Conservation (phyloP, 1,284 basidiomycete species). For the Schizopora paradoxa region DNA sequence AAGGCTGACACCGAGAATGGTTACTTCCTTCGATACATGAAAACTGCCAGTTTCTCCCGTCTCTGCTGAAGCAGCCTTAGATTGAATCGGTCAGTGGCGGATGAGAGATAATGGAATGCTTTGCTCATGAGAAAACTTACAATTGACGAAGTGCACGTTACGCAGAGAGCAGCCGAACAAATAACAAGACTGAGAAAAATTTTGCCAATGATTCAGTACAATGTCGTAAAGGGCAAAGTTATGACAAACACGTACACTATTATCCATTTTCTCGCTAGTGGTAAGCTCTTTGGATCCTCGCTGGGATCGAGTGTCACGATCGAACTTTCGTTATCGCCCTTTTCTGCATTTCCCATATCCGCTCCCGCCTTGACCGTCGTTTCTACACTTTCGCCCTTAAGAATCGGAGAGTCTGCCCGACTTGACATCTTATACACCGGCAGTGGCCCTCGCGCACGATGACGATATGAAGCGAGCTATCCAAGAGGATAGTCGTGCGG, state of each 20-base stretch:
- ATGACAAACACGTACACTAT: no score
- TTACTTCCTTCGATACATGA: slow-evolving; percentile 54
- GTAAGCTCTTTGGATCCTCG: slow-evolving; percentile 49
- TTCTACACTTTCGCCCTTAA: no score
- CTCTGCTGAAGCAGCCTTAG: slow-evolving; percentile 66
- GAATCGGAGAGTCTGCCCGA: no score
- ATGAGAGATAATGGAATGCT: slow-evolving; percentile 4
- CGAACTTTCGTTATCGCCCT: not conserved
- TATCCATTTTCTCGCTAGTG: slow-evolving; percentile 51
- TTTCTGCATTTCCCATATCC: not conserved
- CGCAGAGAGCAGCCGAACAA: slow-evolving; percentile 51
- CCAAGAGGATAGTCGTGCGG: no score
- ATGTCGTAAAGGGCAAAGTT: no score
- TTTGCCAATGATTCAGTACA: no score
- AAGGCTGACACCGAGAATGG: slow-evolving; percentile 65
- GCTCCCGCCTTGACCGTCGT: no score
- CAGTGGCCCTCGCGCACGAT: no score
- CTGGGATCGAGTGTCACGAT: slow-evolving; percentile 37
- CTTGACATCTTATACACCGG: no score
- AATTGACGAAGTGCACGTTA: slow-evolving; percentile 68
- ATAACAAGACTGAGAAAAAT: no score
- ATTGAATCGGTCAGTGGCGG: slow-evolving; percentile 2
- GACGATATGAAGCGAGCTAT: no score
- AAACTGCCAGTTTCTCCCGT: slow-evolving; percentile 54
- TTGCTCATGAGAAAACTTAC: slow-evolving; percentile 40